Base-by-base conservation (phyloP, 208 protist species). In the Leishmania lainsoni region DNA sequence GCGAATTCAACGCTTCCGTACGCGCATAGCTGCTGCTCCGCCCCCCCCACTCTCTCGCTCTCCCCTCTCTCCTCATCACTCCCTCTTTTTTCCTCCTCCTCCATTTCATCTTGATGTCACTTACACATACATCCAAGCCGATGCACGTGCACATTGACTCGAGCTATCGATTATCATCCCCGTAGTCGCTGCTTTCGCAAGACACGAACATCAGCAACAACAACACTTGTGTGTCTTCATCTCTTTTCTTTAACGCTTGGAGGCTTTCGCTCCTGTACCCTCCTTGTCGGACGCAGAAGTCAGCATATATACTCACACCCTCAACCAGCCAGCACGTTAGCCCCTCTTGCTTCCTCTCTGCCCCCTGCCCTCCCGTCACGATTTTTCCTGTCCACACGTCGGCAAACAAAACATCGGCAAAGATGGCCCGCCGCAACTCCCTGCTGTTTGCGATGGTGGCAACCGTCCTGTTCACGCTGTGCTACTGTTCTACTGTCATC, bases 401-500 rank as follows among this genome's bases (percentile, higher is more conserved):
- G 22, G 32, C 3, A 2, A 76, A 61, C 26, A 16, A 59, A 14
- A 17, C 8, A 59, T 59, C 45, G 29, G n/a, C 45, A 45, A 80
- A 66, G 48, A 85, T 85, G 81, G 75, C 75, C 69, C 71, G 61
- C 59, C 54, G 70, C 16, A 85, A 78, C 61, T 49, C 81, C n/a
- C 48, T 85, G 48, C 22, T 85, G 59, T 85, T 75, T 42, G 26
- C 51, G 71, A 61, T 78, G 16, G 68, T 89, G 42, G 70, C 79
- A 6, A 48, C 82, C 0, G 45, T 29, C 35, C 73, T 87, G 76
- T 54, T 86, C 22, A 75, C 77, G 42, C 45, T 80, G 69, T 63
- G 45, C 69, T 76, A 71, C 78, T 51, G 78, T 32, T 56, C 45
- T 8, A 9, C 74, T 32, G 75, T 42, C 42, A 3, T 83, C 17